Base-by-base conservation (phyloP, 805 yeast genomes). In the Candida vaughaniae region DNA sequence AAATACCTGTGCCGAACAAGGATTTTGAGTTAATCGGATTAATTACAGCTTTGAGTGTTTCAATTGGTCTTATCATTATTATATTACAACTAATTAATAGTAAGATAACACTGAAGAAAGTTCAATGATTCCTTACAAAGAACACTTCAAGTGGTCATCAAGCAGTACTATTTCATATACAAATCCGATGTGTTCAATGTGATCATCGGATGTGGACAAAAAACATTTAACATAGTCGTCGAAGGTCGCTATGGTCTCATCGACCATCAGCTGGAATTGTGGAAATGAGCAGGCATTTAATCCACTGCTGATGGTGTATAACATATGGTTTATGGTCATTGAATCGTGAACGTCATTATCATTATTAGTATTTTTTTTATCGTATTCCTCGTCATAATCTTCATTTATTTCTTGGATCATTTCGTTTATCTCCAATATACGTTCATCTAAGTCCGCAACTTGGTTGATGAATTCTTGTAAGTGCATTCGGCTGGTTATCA, bases 131-230 rank as follows among this genome's bases (percentile, higher is more conserved):
- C n/a, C n/a, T n/a, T 16, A 20, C 7, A 20, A 17, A 3, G 27
- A 17, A 16, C 31, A 15, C 19, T 15, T 38, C n/a, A 39, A 18
- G 30, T 39, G 46, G 25, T 42, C 42, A 20, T 42, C 49, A 26
- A 42, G 31, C 44, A 39, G 43, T 11, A 45, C 38, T 2, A 45
- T 42, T 16, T 45, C 49, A 31, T 42, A 45, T 10, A 16, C 16
- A 16, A 31, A 45, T 6, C 16, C 11, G n/a, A 30, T 39, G 16
- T 31, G 16, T 20, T 20, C 9, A 10, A 10, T 7, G 6, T 7
- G 6, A 20, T 20, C 23, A 7, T 7, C 9, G 6, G 23, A 20
- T n/a, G n/a, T n/a, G n/a, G n/a, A n/a, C 20, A 25, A 25, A 23
- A 12, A 45, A 3, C 26, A 16, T 4, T 33, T 27, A 5, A 42